These are phyloP conservation scores for Yamadazyma songkhlaensis DNA, from an alignment of 1,139 yeast genomes.

Conservation along the genomic window DNA sequence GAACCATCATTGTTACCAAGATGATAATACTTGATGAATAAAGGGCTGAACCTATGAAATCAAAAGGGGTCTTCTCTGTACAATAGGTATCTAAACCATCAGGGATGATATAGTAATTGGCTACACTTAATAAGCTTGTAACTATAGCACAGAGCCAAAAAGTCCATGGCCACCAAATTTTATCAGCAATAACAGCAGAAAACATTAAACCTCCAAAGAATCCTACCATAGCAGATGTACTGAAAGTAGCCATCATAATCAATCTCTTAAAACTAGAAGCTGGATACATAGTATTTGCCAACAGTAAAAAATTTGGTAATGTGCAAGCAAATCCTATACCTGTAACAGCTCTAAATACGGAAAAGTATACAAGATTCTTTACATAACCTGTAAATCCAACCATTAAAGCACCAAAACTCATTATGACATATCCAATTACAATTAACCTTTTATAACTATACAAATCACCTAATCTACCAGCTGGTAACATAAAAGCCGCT, in stretches of 20 bases:
- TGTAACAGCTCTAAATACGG: slow-evolving; percentile 50
- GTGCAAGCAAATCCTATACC: slow-evolving; percentile 57
- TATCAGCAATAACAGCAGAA: slow-evolving; percentile 34
- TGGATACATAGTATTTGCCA: slow-evolving; percentile 49
- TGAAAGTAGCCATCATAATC: slow-evolving; percentile 45
- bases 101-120: slow-evolving; percentile 7
- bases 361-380: slow-evolving; percentile 37
- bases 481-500: slow-evolving; percentile 56
- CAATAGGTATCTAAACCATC: slow-evolving; percentile 1
- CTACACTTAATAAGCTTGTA: slow-evolving; percentile 21
- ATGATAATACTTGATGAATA: slow-evolving; percentile 39
- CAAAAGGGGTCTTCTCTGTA: neutral
- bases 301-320: slow-evolving; percentile 53
- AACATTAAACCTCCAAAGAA: slow-evolving; percentile 48
- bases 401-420: slow-evolving; percentile 45
- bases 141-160: slow-evolving; percentile 48
- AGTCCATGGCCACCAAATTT: slow-evolving; percentile 54
- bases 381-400: slow-evolving; percentile 48
- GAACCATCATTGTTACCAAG: slow-evolving; percentile 46
- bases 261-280: slow-evolving; percentile 31
- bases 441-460: slow-evolving; percentile 51
- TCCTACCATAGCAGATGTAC: slow-evolving; percentile 57
- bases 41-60: slow-evolving; percentile 13
- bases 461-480: slow-evolving; percentile 61
- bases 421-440: slow-evolving; percentile 46